Evolutionary conservation across 768 basidiomycete species (phyloP).

Genomic region (Phanerochaete carnosa): DNA sequence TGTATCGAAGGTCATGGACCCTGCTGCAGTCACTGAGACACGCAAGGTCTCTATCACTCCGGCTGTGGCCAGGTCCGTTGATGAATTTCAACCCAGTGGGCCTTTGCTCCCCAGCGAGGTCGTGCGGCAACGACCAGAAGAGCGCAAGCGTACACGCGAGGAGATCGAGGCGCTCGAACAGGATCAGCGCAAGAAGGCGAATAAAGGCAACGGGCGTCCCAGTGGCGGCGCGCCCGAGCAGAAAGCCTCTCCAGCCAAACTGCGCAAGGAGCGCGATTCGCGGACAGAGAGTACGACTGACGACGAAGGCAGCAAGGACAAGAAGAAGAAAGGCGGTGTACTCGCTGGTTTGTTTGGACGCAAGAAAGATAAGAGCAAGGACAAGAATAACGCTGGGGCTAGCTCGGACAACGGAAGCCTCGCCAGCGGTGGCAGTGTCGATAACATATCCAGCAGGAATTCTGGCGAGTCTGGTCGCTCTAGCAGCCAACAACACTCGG

Average conservation of each 20-base stretch:
- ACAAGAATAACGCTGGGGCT: slow-evolving; percentile 38
- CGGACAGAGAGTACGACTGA: slow-evolving; percentile 29
- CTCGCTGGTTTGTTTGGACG: slow-evolving; percentile 74
- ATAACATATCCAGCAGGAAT: slow-evolving; percentile 29
- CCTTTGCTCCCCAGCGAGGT: slow-evolving; percentile 37
- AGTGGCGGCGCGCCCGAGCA: neutral
- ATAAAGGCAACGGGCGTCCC: slow-evolving; percentile 14
- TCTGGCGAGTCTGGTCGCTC: slow-evolving; percentile 68
- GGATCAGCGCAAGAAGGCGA: slow-evolving; percentile 46
- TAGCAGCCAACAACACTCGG: slow-evolving; percentile 37
- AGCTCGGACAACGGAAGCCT: slow-evolving; percentile 43
- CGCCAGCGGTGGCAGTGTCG: slow-evolving; percentile 40
- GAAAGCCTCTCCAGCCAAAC: slow-evolving; percentile 22
- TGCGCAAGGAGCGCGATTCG: slow-evolving; percentile 42
- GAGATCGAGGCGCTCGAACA: slow-evolving; percentile 45
- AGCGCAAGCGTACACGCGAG: slow-evolving; percentile 50
- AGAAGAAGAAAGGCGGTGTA: slow-evolving; percentile 72
- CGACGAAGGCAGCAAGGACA: slow-evolving; percentile 46
- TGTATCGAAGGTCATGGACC: slow-evolving; percentile 48
- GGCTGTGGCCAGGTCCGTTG: slow-evolving; percentile 59
- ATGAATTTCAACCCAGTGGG: slow-evolving; percentile 24
- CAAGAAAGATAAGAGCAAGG: slow-evolving; percentile 68
- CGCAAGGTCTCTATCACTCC: slow-evolving; percentile 78
- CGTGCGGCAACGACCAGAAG: slow-evolving; percentile 47
- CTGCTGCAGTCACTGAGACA: slow-evolving; percentile 68